A percentile compares a stretch with the other conserved stretches of the same genome.
These are phyloP conservation scores for Xylaria intraflava DNA, from an alignment of 495 filamentous ascomycete species.

Conservation along the genomic window DNA sequence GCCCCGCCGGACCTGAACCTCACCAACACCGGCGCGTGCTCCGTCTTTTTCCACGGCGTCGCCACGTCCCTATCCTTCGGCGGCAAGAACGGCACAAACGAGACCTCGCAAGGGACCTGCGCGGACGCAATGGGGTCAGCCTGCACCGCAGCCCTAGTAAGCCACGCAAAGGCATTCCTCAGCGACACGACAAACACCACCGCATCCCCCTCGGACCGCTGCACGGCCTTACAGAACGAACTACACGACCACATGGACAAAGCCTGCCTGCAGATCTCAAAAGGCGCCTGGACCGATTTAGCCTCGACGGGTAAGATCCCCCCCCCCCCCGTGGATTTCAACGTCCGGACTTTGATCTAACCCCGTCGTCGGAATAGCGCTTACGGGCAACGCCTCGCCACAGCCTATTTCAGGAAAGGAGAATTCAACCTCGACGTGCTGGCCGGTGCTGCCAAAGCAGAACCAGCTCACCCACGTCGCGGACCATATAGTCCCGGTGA, in stretches of 20 bases:
- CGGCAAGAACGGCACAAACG: neutral
- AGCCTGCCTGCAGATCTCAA: conserved; percentile 4
- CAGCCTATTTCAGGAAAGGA: conserved; percentile 7
- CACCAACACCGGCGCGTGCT: conserved; percentile 12
- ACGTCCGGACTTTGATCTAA: no score
- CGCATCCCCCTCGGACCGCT: conserved; percentile 1
- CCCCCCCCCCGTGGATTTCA: no score
- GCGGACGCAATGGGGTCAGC: conserved; percentile 13
- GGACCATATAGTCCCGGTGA: conserved; percentile 10
- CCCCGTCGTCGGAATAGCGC: conserved; percentile 6
- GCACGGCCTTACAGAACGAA: conserved; percentile 9
- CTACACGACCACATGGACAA: conserved; percentile 6
- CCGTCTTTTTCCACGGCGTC: conserved; percentile 16
- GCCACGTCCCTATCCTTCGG: neutral
- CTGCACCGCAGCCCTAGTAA: conserved; percentile 14
- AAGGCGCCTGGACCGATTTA: conserved; percentile 14
- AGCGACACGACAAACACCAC: neutral
- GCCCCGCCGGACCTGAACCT: conserved; percentile 8
- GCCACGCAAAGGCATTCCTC: conserved; percentile 2
- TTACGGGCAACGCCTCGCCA: conserved; percentile 11
- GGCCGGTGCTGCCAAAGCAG: conserved; percentile 23
- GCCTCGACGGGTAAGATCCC: conserved; percentile 12
- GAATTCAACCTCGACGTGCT: conserved; percentile 18
- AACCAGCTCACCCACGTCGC: conserved; percentile 13
- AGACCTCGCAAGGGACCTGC: conserved; percentile 15